Base-by-base conservation (phyloP, 75 land plant species). In the Azolla pinnata region DNA sequence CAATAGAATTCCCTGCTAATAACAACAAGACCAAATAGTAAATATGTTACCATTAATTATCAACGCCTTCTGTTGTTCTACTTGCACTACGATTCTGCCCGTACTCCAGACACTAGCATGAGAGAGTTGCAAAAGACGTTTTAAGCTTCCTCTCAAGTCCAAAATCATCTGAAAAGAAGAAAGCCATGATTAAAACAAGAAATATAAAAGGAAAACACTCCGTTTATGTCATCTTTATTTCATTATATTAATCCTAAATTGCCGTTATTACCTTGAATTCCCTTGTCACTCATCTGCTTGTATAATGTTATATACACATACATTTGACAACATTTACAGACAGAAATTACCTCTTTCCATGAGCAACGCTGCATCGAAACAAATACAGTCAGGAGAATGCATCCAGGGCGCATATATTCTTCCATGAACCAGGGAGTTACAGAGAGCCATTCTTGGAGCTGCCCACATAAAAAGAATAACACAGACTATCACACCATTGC, bases 371-470 rank as follows among this genome's bases (percentile, higher is more conserved):
- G 67, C 95, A 92, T 80, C 23, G 82, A 80, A 26, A 79, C 34
- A 73, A 82, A 92, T 19, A 92, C 48, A 14, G 97, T 63, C 1
- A 92, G 65, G 45, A 92, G 64, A 45, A 92, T 78, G 63, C 97
- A 92, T 38, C 97, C 97, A 62, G 97, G 97, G 26, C 89, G 66
- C 44, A 92, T 88, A 61, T 88, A 85, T 69, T 89, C 86, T 57
- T 92, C 97, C 81, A 92, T 82, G 26, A 82, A 85, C 9, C 96
- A 75, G 10, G 97, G 97, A 38, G 75, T 64, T 44, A 80, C 69
- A 19, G 93, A 65, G 31, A 92, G 79, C 97, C 97, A 92, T 48
- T 72, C 75, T 50, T 67, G 65, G 35, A 92, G 76, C 93, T 92
- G 71, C 14, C 64, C 35, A 7, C 42, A n/a, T n/a, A n/a, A n/a